These are phyloP conservation scores for Mucor circinelloides DNA, from an alignment of 371 early-diverging fungal species.

Conservation along the genomic window DNA sequence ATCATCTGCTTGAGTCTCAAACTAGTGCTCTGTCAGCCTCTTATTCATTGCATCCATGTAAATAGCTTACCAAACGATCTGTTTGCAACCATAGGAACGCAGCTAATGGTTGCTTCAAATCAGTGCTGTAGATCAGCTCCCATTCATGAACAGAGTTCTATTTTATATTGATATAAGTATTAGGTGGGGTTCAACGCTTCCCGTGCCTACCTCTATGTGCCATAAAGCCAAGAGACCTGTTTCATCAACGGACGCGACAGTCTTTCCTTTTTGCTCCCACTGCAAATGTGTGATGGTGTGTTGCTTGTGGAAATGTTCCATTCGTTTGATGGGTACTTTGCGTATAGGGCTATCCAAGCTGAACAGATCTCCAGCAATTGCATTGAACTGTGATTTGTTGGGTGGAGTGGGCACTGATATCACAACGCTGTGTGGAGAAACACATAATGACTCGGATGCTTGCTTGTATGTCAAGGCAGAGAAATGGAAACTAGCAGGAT, in stretches of 20 bases:
- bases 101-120: conserved; percentile 48
- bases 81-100: conserved; percentile 48
- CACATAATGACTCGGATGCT: conserved; percentile 29
- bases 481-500: conserved; percentile 13
- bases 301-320: conserved; percentile 41
- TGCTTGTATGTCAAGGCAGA: conserved; percentile 38
- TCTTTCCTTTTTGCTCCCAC: conserved; percentile 50
- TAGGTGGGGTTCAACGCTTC: too few relatives aligned
- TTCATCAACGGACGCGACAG: conserved; percentile 49
- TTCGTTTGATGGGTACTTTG: conserved; percentile 31
- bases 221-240: conserved; percentile 48
- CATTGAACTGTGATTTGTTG: conserved; percentile 24
- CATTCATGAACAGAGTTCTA: conserved; percentile 42
- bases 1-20: conserved; percentile 13
- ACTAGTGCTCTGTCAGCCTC: conserved; percentile 3
- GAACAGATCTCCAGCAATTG: conserved; percentile 41
- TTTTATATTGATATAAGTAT: too few relatives aligned
- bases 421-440: conserved; percentile 35
- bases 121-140: conserved; percentile 27
- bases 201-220: conserved; percentile 39
- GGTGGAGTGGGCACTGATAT: conserved; percentile 32
- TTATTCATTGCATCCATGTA: not conserved
- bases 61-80: conserved; percentile 36
- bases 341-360: conserved; percentile 18
- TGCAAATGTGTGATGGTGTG: conserved; percentile 43